phyloP scores from a whole-genome alignment of 331 rosid species.

The Rosa hybrid region DNA sequence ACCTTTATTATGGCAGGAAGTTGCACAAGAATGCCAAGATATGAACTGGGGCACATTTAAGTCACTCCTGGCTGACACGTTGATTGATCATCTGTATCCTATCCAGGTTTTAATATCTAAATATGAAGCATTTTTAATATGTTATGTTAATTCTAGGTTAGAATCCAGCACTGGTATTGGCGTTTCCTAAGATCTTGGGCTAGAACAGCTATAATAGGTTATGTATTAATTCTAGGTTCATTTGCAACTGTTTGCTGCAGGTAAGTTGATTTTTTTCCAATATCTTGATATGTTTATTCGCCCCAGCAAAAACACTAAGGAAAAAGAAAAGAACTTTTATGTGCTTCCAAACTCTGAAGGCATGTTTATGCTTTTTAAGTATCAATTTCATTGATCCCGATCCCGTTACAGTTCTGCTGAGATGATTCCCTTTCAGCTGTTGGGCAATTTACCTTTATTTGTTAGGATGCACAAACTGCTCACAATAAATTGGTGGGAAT shows the following conservation, averaged over 20 bases:
- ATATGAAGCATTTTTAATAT: slow-evolving; percentile 14
- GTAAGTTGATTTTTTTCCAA: neutral
- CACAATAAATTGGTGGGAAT: slow-evolving; percentile 6
- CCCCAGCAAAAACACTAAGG: neutral
- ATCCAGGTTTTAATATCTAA: slow-evolving; percentile 66
- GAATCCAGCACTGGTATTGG: neutral
- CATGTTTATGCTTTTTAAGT: neutral
- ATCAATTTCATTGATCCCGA: neutral
- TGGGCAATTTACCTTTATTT: neutral
- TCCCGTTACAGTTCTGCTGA: slow-evolving; percentile 1
- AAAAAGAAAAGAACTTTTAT: neutral
- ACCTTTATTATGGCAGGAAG: slow-evolving; percentile 59
- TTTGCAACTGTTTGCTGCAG: neutral
- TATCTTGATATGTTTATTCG: neutral
- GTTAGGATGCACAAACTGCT: neutral
- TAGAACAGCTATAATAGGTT: neutral
- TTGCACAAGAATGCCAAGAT: slow-evolving; percentile 65
- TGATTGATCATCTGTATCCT: slow-evolving; percentile 85
- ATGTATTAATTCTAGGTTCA: neutral
- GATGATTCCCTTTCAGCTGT: neutral
- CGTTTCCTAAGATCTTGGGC: neutral
- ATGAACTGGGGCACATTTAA: slow-evolving; percentile 97
- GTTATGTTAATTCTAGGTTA: neutral
- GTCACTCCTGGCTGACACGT: slow-evolving; percentile 60
- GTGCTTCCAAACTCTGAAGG: neutral